Base-by-base conservation (phyloP, 768 basidiomycete species). In the Mycena epipterygia region DNA sequence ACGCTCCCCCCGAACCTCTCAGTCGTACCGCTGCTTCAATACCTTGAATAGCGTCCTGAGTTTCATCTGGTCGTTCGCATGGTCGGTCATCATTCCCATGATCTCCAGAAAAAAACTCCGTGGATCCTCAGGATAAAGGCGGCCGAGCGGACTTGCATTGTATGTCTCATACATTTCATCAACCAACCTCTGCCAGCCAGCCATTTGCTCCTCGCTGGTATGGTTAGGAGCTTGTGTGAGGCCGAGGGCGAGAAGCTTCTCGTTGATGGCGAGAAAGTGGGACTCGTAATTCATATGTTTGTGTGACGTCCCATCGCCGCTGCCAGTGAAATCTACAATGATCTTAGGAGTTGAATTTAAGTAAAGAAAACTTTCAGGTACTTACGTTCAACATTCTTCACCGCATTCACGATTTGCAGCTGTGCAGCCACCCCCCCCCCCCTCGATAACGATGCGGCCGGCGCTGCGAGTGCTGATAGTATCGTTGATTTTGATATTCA, bases 321-420 rank as follows among this genome's bases (percentile, higher is more conserved):
- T 70, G 17, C 69, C 13, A 8, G 72, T 73, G 23, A 68, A 39
- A 29, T 52, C 72, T 73, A 27, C 9, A 5, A 11, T 23, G 11
- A 19, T 30, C 32, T 9, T 51, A 39, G n/a, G n/a, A 48, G n/a
- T n/a, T n/a, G n/a, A n/a, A n/a, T 5, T 53, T 3, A 8, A n/a
- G 14, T 33, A 0, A 35, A 32, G 23, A 1, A 12, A 39, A 23
- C 5, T 55, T 8, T 21, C 32, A 48, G 13, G 35, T 21, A 68
- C 66, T 16, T 52, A 78, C 76, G 30, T 27, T 73, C 48, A 3
- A 63, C 37, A 7, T 67, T 30, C 21, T 37, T 37, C 1, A 73
- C 29, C 2, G 64, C 76, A 57, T 70, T 44, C 21, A 59, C 76
- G 51, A 78, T 58, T 57, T 78, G 76, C 23, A 76, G 35, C 17